Conservation (phyloP, 163 green algal species). For the Coccomyxa subellipsoidea region DNA sequence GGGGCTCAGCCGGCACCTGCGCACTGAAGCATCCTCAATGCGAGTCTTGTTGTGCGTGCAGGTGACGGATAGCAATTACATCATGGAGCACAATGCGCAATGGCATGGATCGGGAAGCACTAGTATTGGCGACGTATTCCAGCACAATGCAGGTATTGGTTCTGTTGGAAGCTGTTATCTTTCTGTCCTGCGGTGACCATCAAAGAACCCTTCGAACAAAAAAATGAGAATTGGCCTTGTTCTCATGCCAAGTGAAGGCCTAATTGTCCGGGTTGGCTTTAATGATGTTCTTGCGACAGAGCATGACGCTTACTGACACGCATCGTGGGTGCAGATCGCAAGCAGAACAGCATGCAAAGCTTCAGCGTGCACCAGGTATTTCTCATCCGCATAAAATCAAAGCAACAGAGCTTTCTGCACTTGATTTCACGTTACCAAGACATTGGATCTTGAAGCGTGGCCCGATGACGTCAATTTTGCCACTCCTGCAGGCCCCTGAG, state of each 20-base stretch:
- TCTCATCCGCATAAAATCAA: no score
- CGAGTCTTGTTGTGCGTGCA: not conserved
- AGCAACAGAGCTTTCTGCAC: no score
- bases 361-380: not conserved
- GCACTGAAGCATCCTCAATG: not conserved
- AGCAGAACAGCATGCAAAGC: not conserved
- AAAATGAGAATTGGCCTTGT: no score
- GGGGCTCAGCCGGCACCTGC: not conserved
- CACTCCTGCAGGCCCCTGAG: not conserved
- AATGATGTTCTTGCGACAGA: no score
- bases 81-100: not conserved
- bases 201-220: not conserved
- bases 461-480: not conserved
- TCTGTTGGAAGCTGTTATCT: not conserved
- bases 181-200: not conserved
- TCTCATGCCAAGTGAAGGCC: no score
- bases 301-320: not conserved
- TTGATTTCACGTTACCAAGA: not conserved
- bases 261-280: no score
- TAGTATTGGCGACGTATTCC: not conserved
- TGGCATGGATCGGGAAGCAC: not conserved
- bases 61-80: not conserved
- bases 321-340: not conserved
- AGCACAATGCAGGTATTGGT: not conserved
- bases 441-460: not conserved